These are phyloP conservation scores for Fragilaria crotonensis DNA, from an alignment of 108 stramenopile species.

Conservation along the genomic window DNA sequence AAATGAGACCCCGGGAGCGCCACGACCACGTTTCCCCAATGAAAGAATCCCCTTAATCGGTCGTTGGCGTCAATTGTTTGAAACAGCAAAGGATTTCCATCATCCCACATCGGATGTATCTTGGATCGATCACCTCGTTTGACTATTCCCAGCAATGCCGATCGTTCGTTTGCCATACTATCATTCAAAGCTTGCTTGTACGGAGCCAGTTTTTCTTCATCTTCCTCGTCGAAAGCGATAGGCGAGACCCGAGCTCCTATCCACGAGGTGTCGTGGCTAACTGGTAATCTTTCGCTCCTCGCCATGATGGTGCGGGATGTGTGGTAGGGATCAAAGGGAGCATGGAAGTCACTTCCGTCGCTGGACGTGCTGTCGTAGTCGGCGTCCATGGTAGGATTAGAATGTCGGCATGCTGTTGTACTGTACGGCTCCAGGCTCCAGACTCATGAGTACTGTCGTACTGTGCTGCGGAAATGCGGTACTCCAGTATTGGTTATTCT, in stretches of 20 bases:
- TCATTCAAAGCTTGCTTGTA: neutral
- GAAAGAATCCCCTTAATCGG: neutral
- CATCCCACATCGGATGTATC: no score
- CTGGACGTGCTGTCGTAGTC: neutral
- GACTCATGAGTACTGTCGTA: no score
- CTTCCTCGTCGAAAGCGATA: neutral
- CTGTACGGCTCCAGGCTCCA: no score
- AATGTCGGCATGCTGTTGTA: no score
- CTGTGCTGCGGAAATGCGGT: no score
- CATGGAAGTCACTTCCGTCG: neutral
- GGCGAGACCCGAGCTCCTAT: neutral
- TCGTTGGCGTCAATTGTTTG: no score
- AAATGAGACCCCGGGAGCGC: constrained; percentile 11
- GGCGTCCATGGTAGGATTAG: no score
- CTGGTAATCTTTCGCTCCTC: neutral
- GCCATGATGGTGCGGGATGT: neutral
- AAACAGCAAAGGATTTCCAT: no score
- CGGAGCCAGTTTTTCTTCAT: neutral
- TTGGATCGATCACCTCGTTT: neutral
- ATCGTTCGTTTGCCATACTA: constrained; percentile 9
- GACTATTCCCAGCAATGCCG: constrained; percentile 19
- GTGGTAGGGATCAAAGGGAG: neutral
- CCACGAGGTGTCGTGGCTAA: neutral
- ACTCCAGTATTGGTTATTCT: no score
- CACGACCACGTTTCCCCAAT: constrained; percentile 11